A percentile compares a stretch with the other conserved stretches of the same genome.
Evolutionary conservation across 2,329 filamentous ascomycete species (phyloP).

Genomic region (Pseudohalonectria lignicola): DNA sequence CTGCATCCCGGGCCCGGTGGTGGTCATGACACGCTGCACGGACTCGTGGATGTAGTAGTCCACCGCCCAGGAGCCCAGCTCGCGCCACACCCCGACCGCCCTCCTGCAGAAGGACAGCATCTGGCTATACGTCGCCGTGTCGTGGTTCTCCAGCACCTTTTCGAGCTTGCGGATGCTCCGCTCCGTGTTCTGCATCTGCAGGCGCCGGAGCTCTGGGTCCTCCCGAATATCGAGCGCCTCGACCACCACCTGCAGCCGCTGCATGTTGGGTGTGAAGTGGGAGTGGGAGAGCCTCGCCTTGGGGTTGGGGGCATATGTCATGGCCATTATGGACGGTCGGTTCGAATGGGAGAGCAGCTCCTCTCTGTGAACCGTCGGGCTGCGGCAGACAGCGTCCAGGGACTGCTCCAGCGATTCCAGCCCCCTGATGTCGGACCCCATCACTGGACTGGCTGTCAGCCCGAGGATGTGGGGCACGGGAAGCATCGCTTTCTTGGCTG

Average conservation of each 20-base stretch:
- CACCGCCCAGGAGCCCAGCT: conserved; percentile 58
- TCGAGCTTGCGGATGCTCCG: conserved; percentile 25
- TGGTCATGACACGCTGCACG: too few species aligned
- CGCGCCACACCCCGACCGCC: conserved; percentile 34
- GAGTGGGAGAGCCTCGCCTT: conserved; percentile 1
- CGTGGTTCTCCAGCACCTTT: conserved; percentile 25
- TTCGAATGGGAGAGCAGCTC: conserved; percentile 62
- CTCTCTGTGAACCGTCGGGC: conserved; percentile 55
- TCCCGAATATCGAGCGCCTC: conserved; percentile 38
- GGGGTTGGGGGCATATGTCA: too few species aligned
- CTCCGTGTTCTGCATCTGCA: conserved; percentile 30
- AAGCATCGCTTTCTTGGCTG: conserved; percentile 22
- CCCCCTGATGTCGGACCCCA: conserved; percentile 41
- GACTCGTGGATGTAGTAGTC: conserved; percentile 50
- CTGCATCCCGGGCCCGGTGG: too few species aligned
- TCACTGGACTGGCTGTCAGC: conserved; percentile 69
- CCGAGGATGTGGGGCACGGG: conserved; percentile 59
- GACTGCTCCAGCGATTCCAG: conserved; percentile 56
- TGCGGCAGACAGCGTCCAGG: conserved; percentile 57
- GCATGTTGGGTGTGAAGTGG: conserved; percentile 29
- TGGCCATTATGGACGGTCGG: conserved; percentile 46
- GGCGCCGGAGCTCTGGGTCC: conserved; percentile 47
- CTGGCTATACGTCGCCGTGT: conserved; percentile 43
- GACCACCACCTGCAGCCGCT: conserved; percentile 28
- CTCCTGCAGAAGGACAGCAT: conserved; percentile 42